Percentiles rank a stretch among this genome's conserved stretches.
phyloP scores from a whole-genome alignment of 2,329 filamentous ascomycete species.

The Kalaharituber pfeilii region DNA sequence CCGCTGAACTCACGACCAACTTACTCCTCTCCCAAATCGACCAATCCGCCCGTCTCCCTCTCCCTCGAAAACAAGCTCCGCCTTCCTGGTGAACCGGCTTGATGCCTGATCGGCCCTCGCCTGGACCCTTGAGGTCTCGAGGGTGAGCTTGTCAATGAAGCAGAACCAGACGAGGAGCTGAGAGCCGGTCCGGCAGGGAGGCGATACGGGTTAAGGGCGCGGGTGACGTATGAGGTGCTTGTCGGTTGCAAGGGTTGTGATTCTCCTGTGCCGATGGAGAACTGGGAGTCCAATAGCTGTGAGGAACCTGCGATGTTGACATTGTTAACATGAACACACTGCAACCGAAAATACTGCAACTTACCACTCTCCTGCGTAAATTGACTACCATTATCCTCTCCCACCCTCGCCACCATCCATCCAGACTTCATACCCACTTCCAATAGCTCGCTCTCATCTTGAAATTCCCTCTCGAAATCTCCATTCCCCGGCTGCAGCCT shows the following conservation, averaged over 20 bases:
- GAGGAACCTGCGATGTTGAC: not conserved
- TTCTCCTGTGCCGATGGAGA: too few species aligned
- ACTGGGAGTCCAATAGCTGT: not conserved
- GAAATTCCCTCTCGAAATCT: not conserved
- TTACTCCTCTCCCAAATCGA: too few species aligned
- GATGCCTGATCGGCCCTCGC: not conserved
- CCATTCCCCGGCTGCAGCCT: not conserved
- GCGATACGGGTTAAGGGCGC: not conserved
- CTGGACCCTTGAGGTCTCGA: not conserved
- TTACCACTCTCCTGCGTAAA: not conserved
- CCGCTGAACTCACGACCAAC: too few species aligned
- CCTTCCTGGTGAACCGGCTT: too few species aligned
- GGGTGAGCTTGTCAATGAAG: not conserved
- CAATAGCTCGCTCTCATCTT: not conserved
- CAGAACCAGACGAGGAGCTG: not conserved
- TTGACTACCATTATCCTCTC: not conserved
- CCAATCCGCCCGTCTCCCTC: too few species aligned
- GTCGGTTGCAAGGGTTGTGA: not conserved
- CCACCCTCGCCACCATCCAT: not conserved
- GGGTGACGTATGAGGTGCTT: too few species aligned
- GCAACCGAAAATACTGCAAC: not conserved
- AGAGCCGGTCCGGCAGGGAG: not conserved
- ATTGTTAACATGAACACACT: not conserved
- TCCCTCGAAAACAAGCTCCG: too few species aligned
- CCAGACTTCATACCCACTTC: not conserved